Conservation (phyloP, 495 filamentous ascomycete species). For the Talaromyces ruber region DNA sequence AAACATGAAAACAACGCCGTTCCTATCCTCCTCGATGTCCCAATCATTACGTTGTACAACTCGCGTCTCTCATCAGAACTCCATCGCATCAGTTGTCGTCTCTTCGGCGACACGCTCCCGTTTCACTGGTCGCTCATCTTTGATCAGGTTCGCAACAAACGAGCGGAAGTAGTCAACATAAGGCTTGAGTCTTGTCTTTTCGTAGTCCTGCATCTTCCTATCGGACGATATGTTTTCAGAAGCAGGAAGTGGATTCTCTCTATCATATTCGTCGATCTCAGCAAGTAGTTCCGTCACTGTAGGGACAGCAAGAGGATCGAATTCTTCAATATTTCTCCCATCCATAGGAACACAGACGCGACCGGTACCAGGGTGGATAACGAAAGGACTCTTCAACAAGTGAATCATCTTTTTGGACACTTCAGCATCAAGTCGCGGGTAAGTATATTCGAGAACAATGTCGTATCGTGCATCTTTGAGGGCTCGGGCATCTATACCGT, state of each 20-base stretch:
- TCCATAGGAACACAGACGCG: slow-evolving; percentile 94
- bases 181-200: slow-evolving; percentile 91
- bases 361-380: slow-evolving; percentile 90
- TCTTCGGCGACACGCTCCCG: slow-evolving; percentile 61
- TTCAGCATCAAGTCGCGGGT: slow-evolving; percentile 93
- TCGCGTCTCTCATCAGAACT: slow-evolving; percentile 26
- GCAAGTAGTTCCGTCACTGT: slow-evolving; percentile 70
- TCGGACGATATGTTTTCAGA: slow-evolving; percentile 23
- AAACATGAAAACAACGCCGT: neutral
- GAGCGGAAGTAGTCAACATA: slow-evolving; percentile 83
- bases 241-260: slow-evolving; percentile 19
- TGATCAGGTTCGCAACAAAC: slow-evolving; percentile 70
- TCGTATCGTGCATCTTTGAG: slow-evolving; percentile 89
- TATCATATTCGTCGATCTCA: slow-evolving; percentile 75
- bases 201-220: slow-evolving; percentile 70
- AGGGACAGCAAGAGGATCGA: slow-evolving; percentile 81
- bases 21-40: neutral
- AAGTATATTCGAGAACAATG: slow-evolving; percentile 92
- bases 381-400: slow-evolving; percentile 92
- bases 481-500: slow-evolving; percentile 51
- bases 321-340: slow-evolving; percentile 55
- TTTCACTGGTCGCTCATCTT: slow-evolving; percentile 69
- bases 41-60: neutral
- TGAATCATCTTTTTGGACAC: slow-evolving; percentile 97
- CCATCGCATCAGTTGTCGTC: slow-evolving; percentile 42